Evolutionary conservation across 1,284 basidiomycete genomes (phyloP).

Genomic region (Microbotryum saponariae): DNA sequence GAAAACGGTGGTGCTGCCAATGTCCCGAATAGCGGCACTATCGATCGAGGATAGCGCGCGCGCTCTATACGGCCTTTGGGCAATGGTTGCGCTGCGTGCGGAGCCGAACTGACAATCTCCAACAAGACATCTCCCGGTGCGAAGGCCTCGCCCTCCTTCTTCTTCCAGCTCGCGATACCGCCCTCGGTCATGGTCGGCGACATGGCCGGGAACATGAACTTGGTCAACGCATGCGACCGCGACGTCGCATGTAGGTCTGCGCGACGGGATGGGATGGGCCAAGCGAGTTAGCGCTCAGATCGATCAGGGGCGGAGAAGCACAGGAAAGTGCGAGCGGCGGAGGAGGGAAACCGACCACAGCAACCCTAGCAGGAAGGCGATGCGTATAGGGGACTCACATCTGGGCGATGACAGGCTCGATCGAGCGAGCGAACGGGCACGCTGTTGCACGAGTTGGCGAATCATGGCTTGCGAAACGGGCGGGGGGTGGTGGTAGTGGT

Average conservation of each 20-base stretch:
- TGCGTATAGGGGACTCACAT: background rate
- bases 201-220: constrained; percentile 98
- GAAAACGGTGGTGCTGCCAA: too few species aligned
- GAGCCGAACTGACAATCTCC: constrained; percentile 67
- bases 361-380: too few species aligned
- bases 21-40: too few species aligned
- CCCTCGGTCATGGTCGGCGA: constrained; percentile 99
- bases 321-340: background rate
- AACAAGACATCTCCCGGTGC: constrained; percentile 83
- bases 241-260: constrained; percentile 75
- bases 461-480: constrained; percentile 2
- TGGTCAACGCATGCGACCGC: constrained; percentile 66
- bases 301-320: background rate
- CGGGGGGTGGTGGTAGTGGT: too few species aligned
- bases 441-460: constrained; percentile 22
- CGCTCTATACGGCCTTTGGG: too few species aligned
- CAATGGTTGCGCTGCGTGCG: constrained; percentile 1
- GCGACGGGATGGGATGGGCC: background rate
- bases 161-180: constrained; percentile 95
- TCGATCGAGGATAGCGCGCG: too few species aligned
- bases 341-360: too few species aligned
- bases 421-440: constrained; percentile 17
- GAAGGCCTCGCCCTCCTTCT: constrained; percentile 88
- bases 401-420: constrained; percentile 5
- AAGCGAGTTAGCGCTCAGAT: background rate